Evolutionary conservation across 768 basidiomycete species (phyloP).

Genomic region (Rickenella mellea): DNA sequence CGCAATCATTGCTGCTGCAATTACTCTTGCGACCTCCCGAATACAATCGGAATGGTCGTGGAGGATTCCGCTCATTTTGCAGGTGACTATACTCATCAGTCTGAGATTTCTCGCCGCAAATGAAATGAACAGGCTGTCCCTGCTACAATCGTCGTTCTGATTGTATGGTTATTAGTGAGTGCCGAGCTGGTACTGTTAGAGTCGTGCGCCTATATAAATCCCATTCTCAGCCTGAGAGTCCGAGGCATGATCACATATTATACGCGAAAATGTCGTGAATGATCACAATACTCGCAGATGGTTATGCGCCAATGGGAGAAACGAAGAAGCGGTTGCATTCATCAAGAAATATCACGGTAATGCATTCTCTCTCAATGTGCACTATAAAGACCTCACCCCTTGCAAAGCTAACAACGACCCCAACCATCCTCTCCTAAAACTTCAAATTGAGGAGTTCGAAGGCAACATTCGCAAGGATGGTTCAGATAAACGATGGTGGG

Average conservation of each 20-base stretch:
- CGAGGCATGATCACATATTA: too few relatives aligned
- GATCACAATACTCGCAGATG: conserved; percentile 31
- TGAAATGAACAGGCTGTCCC: conserved; percentile 23
- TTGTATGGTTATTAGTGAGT: conserved; percentile 21
- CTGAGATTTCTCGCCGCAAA: too few relatives aligned
- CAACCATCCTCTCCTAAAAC: conserved; percentile 17
- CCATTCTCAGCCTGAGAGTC: too few relatives aligned
- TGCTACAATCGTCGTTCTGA: conserved; percentile 18
- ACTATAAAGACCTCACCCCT: too few relatives aligned
- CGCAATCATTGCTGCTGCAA: conserved; percentile 14
- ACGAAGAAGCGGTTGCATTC: conserved; percentile 15
- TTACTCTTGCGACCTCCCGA: conserved; percentile 26
- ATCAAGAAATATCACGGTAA: conserved; percentile 19
- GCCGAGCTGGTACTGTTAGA: neutral
- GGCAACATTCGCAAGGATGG: conserved; percentile 18
- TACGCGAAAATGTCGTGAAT: too few relatives aligned
- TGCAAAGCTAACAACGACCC: conserved; percentile 5
- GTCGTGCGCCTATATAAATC: too few relatives aligned
- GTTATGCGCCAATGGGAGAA: conserved; percentile 11
- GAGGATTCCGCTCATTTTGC: conserved; percentile 24
- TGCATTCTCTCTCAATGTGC: too few relatives aligned
- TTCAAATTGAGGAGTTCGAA: conserved; percentile 21
- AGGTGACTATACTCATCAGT: too few relatives aligned
- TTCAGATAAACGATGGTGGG: conserved; percentile 26
- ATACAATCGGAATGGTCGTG: conserved; percentile 20